phyloP scores from a whole-genome alignment of 345 rosid genomes.

The Murraya paniculata region DNA sequence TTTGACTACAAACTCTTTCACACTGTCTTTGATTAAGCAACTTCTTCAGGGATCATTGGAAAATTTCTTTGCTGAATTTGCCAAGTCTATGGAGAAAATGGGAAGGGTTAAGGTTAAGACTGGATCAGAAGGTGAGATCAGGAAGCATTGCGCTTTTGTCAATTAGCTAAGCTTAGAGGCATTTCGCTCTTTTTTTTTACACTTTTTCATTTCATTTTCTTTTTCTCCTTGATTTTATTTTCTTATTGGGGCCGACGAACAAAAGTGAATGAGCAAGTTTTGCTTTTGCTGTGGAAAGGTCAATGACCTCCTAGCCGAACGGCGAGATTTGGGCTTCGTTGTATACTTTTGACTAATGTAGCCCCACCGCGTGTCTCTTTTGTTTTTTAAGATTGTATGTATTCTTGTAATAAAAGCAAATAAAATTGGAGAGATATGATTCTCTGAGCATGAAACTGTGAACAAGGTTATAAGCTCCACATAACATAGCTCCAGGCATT shows the following conservation, averaged over 20 bases:
- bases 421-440: neutral
- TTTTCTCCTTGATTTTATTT: neutral
- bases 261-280: neutral
- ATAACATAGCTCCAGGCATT: too few species aligned
- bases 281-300: neutral
- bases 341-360: neutral
- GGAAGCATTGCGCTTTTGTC: constrained; percentile 68
- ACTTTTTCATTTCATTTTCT: neutral
- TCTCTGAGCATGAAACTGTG: neutral
- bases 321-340: neutral
- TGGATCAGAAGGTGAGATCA: constrained; percentile 63
- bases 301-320: neutral
- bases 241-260: neutral
- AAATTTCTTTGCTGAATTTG: constrained; percentile 58
- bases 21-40: constrained; percentile 43
- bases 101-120: constrained; percentile 63
- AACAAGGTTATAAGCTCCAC: neutral
- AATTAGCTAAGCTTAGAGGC: constrained; percentile 29
- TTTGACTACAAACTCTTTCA: constrained; percentile 47
- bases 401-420: neutral
- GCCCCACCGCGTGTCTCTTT: neutral
- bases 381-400: neutral
- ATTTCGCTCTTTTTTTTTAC: neutral
- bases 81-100: constrained; percentile 76
- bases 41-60: constrained; percentile 46